Evolutionary conservation across 1,284 basidiomycete genomes (phyloP).

Genomic region (Cutaneotrichosporon sp.): DNA sequence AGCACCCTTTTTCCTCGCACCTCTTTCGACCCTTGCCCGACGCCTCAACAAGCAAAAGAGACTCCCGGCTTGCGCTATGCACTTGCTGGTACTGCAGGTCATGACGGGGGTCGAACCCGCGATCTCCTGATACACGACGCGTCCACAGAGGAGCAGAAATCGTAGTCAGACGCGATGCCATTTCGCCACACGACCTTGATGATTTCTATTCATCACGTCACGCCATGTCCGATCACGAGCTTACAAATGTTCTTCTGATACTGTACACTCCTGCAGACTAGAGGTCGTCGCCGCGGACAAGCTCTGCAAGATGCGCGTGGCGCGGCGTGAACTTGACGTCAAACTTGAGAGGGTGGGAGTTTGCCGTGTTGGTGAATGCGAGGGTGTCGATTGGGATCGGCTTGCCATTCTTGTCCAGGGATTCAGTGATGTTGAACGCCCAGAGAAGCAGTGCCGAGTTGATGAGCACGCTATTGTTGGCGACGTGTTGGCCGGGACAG

Average conservation of each 20-base stretch:
- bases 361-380: conserved; percentile 27
- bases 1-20: too few relatives aligned
- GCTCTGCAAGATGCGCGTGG: not conserved
- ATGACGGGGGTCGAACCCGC: conserved; percentile 10
- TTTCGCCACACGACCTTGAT: conserved; percentile 19
- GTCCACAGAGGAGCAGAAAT: not conserved
- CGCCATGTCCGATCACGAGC: not conserved
- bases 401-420: conserved; percentile 10
- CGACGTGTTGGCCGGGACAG: conserved; percentile 51
- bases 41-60: not conserved
- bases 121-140: conserved; percentile 7
- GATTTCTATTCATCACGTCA: not conserved
- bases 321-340: conserved; percentile 18
- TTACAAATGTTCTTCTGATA: not conserved
- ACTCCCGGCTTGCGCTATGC: not conserved
- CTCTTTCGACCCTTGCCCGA: too few relatives aligned
- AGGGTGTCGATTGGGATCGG: conserved; percentile 29
- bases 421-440: conserved; percentile 39
- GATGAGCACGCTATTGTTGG: conserved; percentile 48
- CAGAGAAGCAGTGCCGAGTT: conserved; percentile 46
- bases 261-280: not conserved
- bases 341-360: conserved; percentile 28
- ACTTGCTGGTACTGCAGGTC: not conserved
- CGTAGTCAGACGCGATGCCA: conserved; percentile 22
- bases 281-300: not conserved